A percentile compares a stretch with the other conserved stretches of the same genome.
These are phyloP conservation scores for Aquilaria sinensis DNA, from an alignment of 345 rosid genomes.

Conservation along the genomic window DNA sequence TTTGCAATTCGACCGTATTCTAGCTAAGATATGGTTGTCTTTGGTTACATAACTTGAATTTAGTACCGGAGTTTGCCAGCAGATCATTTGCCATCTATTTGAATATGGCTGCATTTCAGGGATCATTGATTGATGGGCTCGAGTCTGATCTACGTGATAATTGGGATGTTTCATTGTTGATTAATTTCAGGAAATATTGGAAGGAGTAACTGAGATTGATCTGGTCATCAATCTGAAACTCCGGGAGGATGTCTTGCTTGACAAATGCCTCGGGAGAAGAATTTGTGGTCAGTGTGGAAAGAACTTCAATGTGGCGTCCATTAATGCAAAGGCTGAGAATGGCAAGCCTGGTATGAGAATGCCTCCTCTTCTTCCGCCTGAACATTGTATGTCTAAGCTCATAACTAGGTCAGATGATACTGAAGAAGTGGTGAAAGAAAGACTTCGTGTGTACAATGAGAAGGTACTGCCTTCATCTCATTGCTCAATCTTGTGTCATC, in stretches of 20 bases:
- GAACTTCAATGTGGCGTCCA: conserved; percentile 70
- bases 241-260: conserved; percentile 71
- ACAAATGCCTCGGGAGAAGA: conserved; percentile 93
- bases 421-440: conserved; percentile 79
- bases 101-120: too few species aligned
- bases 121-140: too few species aligned
- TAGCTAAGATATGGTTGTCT: too few species aligned
- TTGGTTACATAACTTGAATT: too few species aligned
- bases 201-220: conserved; percentile 71
- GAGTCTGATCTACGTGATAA: too few species aligned
- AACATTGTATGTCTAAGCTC: conserved; percentile 73
- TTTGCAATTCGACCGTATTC: too few species aligned
- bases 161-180: background rate
- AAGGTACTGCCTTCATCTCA: conserved; percentile 30
- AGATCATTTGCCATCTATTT: too few species aligned
- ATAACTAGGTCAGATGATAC: conserved; percentile 87
- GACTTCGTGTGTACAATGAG: conserved; percentile 72
- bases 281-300: conserved; percentile 77
- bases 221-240: conserved; percentile 87
- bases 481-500: background rate
- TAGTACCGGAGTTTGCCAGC: too few species aligned
- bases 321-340: conserved; percentile 62
- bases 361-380: conserved; percentile 93
- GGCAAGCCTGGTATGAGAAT: conserved; percentile 75
- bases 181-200: conserved; percentile 63